Conservation (phyloP, 805 yeast species). For the Spathaspora girioi region DNA sequence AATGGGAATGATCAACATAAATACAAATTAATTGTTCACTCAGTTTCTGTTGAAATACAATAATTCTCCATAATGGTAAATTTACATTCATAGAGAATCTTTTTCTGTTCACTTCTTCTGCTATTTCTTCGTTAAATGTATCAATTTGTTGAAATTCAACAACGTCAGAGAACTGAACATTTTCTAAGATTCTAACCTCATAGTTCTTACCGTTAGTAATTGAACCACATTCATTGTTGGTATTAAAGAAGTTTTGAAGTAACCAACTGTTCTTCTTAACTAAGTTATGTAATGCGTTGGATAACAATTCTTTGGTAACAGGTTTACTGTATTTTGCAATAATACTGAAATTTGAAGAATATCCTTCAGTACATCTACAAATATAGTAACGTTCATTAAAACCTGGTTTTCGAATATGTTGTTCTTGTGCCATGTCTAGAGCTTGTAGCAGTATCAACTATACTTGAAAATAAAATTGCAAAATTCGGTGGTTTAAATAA, state of each 20-base stretch:
- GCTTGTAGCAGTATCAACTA: neutral
- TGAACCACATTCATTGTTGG: conserved; percentile 6
- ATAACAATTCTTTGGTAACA: conserved; percentile 8
- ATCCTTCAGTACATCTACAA: conserved; percentile 14
- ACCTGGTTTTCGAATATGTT: conserved; percentile 11
- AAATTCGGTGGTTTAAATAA: neutral
- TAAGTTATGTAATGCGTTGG: conserved; percentile 12
- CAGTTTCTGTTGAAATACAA: conserved; percentile 10
- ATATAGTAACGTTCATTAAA: conserved; percentile 21
- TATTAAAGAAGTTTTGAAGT: conserved; percentile 15
- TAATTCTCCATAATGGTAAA: conserved; percentile 18
- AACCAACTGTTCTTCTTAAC: conserved; percentile 14
- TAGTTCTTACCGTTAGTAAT: conserved; percentile 10
- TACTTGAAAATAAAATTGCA: neutral
- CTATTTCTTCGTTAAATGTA: conserved; percentile 10
- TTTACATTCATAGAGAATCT: conserved; percentile 7
- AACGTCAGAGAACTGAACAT: conserved; percentile 15
- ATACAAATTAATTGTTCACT: conserved; percentile 14
- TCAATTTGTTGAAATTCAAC: conserved; percentile 10
- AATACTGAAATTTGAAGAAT: conserved; percentile 19
- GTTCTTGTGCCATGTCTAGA: conserved; percentile 2
- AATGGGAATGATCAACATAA: conserved; percentile 23
- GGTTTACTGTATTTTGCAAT: conserved; percentile 14
- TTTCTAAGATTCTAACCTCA: conserved; percentile 11
- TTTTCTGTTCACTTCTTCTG: conserved; percentile 8